A percentile compares a stretch with the other conserved stretches of the same genome.
phyloP scores from a whole-genome alignment of 352 stramenopile species.

The Thalassiosira exigua region DNA sequence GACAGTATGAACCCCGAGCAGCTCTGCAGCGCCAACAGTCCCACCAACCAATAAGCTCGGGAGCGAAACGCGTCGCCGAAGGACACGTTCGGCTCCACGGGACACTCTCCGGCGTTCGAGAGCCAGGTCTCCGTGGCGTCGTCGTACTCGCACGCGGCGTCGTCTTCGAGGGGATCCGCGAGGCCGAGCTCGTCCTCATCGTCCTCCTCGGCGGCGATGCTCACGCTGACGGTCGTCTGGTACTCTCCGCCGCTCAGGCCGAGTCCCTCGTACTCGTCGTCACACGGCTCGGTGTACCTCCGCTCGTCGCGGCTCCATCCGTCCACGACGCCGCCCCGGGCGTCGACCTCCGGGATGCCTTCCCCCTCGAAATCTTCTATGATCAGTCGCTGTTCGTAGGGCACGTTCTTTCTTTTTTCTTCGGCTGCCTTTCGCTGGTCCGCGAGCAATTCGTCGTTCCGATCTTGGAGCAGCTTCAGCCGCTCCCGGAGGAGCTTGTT shows the following conservation, averaged over 20 bases:
- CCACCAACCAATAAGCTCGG: conserved; percentile 77
- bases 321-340: conserved; percentile 33
- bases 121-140: conserved; percentile 44
- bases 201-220: background rate
- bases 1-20: conserved; percentile 79
- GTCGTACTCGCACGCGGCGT: conserved; percentile 45
- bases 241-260: background rate
- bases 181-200: conserved; percentile 39
- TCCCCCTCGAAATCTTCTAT: conserved; percentile 53
- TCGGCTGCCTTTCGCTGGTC: background rate
- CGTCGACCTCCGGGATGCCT: conserved; percentile 15
- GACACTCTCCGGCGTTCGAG: conserved; percentile 30
- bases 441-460: conserved; percentile 41
- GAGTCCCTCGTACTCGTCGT: background rate
- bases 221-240: background rate
- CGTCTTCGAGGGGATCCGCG: conserved; percentile 6
- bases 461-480: conserved; percentile 32
- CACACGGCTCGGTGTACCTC: conserved; percentile 42
- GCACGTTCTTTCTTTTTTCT: background rate
- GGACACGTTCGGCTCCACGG: conserved; percentile 52
- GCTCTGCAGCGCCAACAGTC: conserved; percentile 75
- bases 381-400: conserved; percentile 34
- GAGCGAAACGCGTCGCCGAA: conserved; percentile 64
- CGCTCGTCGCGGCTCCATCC: conserved; percentile 35
- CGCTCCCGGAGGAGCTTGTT: conserved; percentile 34